These are phyloP conservation scores for Quercus alba DNA, from an alignment of 306 rosid genomes.

Conservation along the genomic window DNA sequence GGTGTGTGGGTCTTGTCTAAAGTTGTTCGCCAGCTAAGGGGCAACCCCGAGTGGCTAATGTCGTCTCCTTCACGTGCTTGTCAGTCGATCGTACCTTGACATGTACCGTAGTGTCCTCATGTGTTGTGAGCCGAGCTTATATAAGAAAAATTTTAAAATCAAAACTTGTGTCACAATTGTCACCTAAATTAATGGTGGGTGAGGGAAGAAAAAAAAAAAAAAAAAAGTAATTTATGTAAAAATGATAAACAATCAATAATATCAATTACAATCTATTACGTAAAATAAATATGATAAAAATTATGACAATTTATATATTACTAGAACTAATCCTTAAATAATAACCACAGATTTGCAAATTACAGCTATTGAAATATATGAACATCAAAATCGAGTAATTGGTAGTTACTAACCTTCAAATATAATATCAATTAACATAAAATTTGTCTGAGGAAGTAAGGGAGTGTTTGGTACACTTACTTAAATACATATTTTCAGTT, in stretches of 20 bases:
- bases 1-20: neutral
- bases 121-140: neutral
- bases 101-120: neutral
- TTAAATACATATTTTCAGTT: no score
- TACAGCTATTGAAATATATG: neutral
- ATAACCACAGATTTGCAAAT: neutral
- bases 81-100: neutral
- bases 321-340: neutral
- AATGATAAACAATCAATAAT: rapidly evolving
- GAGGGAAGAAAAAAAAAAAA: rapidly evolving
- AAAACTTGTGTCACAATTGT: no score
- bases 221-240: no score
- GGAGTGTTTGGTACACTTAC: no score
- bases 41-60: slow-evolving; percentile 15
- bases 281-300: rapidly evolving
- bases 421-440: no score
- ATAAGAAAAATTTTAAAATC: no score
- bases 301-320: rapidly evolving
- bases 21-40: slow-evolving; percentile 12
- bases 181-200: rapidly evolving
- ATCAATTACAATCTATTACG: no score
- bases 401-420: no score
- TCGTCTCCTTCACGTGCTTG: slow-evolving; percentile 29
- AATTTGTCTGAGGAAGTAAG: no score
- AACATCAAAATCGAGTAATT: neutral